Base-by-base conservation (phyloP, 148 eudicot genomes). In the Polygonum maritimum region DNA sequence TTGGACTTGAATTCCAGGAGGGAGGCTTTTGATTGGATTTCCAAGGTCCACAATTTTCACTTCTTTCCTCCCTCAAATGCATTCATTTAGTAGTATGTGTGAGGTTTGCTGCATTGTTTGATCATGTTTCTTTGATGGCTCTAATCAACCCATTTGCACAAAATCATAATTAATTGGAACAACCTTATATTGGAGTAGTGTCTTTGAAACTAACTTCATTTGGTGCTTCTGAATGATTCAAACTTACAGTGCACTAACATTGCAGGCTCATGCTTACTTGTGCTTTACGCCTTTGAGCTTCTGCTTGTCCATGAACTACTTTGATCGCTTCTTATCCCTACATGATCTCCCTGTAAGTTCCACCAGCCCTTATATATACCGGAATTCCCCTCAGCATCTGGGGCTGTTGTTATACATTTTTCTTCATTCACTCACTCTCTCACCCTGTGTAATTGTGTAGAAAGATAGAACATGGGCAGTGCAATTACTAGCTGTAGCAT, bases 11-110 rank as follows among this genome's bases (percentile, higher is more conserved):
- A 75, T 78, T 75, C 79, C 73, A 87, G 98, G 57, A 83, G 51
- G 67, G 82, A 89, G 47, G 94, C 91, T 75, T 78, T 94, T 82
- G 87, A 90, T 83, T 92, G 97, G 98, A 94, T 94, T 87, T 84
- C 72, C 51, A 91, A 91, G 98, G 98, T 93, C 19, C 31, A 78
- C 13, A 31, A 58, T 11, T 33, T 19, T n/a, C 70, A 2, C 0
- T 55, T 1, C 7, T 54, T 48, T 72, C 3, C 40, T 21, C 44
- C 22, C 38, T 22, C 5, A 70, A 73, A 73, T 73, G 19, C 33
- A 18, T 48, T 62, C 0, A 2, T 49, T 35, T n/a, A 11, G 74
- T 6, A 21, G 22, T 13, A 10, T 72, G n/a, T 22, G 38, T 14
- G 5, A 26, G 15, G 41, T 54, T 54, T 54, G 60, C n/a, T 62